These are phyloP conservation scores for Penicillium macrosclerotiorum DNA, from an alignment of 495 filamentous ascomycete genomes.

Conservation along the genomic window DNA sequence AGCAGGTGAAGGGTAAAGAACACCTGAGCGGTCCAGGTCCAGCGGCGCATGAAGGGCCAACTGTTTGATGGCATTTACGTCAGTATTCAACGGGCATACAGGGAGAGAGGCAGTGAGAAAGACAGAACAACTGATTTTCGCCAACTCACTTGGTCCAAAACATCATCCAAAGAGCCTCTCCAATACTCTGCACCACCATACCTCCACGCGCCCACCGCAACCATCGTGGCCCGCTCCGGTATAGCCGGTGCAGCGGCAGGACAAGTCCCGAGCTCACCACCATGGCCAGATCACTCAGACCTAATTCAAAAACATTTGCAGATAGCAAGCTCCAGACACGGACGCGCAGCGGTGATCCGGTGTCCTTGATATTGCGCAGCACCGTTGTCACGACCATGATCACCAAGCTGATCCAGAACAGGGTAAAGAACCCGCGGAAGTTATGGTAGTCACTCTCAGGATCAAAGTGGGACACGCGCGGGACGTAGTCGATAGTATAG, in stretches of 20 bases:
- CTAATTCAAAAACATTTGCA: conserved; percentile 83
- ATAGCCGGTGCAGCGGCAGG: conserved; percentile 72
- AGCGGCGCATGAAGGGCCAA: conserved; percentile 81
- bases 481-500: conserved; percentile 90
- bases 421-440: conserved; percentile 93
- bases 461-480: conserved; percentile 96
- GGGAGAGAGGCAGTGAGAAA: no score
- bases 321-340: conserved; percentile 86
- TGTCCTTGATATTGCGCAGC: conserved; percentile 91
- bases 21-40: conserved; percentile 95
- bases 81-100: conserved; percentile 8
- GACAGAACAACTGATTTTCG: background rate
- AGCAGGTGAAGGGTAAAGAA: conserved; percentile 91
- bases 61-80: conserved; percentile 40
- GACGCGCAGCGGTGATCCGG: conserved; percentile 77
- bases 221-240: conserved; percentile 49
- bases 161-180: conserved; percentile 73
- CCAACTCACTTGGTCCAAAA: conserved; percentile 77
- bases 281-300: conserved; percentile 80
- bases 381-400: conserved; percentile 95
- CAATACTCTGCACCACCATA: conserved; percentile 76
- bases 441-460: conserved; percentile 87
- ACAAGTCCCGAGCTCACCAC: conserved; percentile 67
- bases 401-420: conserved; percentile 95
- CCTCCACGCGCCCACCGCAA: conserved; percentile 75